phyloP scores from a whole-genome alignment of 208 protist species.

The Angomonas ambiguus region DNA sequence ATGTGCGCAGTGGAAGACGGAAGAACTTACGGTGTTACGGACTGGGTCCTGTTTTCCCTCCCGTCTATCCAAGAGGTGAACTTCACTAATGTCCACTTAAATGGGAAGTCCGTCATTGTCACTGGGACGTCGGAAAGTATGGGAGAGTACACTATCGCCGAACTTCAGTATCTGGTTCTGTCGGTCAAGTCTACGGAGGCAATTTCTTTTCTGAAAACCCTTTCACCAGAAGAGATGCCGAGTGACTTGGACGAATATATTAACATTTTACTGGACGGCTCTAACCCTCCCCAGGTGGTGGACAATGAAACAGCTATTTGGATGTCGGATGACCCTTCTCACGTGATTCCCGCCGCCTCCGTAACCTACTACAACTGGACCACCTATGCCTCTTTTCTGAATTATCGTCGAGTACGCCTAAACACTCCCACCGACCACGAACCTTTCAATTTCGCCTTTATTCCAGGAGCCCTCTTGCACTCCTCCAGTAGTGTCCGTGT shows the following conservation, averaged over 20 bases:
- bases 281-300: slow-evolving; percentile 16
- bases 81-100: slow-evolving; percentile 17
- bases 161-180: slow-evolving; percentile 74
- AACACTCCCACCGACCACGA: slow-evolving; percentile 18
- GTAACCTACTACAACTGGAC: slow-evolving; percentile 47
- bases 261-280: slow-evolving; percentile 66
- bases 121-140: slow-evolving; percentile 18
- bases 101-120: slow-evolving; percentile 19
- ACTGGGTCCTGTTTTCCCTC: slow-evolving; percentile 76
- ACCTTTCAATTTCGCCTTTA: slow-evolving; percentile 78
- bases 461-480: slow-evolving; percentile 75
- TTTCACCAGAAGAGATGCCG: background rate
- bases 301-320: slow-evolving; percentile 36
- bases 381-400: slow-evolving; percentile 63
- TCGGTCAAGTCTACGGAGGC: slow-evolving; percentile 40
- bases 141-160: slow-evolving; percentile 32
- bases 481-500: slow-evolving; percentile 54
- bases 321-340: slow-evolving; percentile 29
- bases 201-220: slow-evolving; percentile 13
- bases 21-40: slow-evolving; percentile 63
- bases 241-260: slow-evolving; percentile 14
- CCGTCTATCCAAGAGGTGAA: slow-evolving; percentile 32
- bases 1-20: slow-evolving; percentile 59
- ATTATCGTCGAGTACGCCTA: slow-evolving; percentile 52
- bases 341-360: background rate